These are phyloP conservation scores for Monosporozyma unispora DNA, from an alignment of 805 yeast genomes.

Conservation along the genomic window DNA sequence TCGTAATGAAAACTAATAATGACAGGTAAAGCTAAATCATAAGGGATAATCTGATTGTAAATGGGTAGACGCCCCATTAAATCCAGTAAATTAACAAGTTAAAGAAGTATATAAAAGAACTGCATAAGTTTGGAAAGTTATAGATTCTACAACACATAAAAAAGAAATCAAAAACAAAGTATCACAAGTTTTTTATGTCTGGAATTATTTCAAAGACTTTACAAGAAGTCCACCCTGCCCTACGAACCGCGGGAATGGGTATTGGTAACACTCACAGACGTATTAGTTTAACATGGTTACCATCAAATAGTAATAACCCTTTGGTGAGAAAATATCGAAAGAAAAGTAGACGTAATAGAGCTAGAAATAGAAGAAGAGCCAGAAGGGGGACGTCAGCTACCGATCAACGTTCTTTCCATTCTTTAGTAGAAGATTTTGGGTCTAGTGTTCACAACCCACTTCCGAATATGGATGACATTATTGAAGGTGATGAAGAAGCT, in stretches of 20 bases:
- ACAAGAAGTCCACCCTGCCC: slow-evolving; percentile 32
- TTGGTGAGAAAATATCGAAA: slow-evolving; percentile 28
- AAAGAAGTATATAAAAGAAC: too few relatives aligned
- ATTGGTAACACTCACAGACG: slow-evolving; percentile 35
- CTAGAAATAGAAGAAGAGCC: slow-evolving; percentile 2
- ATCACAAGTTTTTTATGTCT: slow-evolving; percentile 21
- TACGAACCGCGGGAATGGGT: slow-evolving; percentile 36
- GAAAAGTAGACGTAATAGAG: slow-evolving; percentile 11
- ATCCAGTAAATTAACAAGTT: not conserved
- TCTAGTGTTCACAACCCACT: slow-evolving; percentile 17
- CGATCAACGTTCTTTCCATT: slow-evolving; percentile 34
- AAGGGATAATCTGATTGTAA: not conserved
- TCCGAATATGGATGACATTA: slow-evolving; percentile 14
- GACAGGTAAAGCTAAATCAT: not conserved
- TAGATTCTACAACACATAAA: too few relatives aligned
- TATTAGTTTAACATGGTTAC: slow-evolving; percentile 32
- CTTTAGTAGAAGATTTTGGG: slow-evolving; percentile 33
- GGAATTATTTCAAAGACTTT: slow-evolving; percentile 22
- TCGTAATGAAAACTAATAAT: too few relatives aligned
- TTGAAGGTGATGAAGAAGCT: slow-evolving; percentile 20
- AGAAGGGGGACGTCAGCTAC: slow-evolving; percentile 2
- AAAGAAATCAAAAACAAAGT: too few relatives aligned
- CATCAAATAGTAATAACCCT: slow-evolving; percentile 36
- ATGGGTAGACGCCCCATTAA: not conserved
- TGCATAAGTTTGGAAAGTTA: too few relatives aligned